Percentiles rank a stretch among this genome's conserved stretches.
These are phyloP conservation scores for Marasmius sp. DNA, from an alignment of 1,284 basidiomycete species.

Conservation along the genomic window DNA sequence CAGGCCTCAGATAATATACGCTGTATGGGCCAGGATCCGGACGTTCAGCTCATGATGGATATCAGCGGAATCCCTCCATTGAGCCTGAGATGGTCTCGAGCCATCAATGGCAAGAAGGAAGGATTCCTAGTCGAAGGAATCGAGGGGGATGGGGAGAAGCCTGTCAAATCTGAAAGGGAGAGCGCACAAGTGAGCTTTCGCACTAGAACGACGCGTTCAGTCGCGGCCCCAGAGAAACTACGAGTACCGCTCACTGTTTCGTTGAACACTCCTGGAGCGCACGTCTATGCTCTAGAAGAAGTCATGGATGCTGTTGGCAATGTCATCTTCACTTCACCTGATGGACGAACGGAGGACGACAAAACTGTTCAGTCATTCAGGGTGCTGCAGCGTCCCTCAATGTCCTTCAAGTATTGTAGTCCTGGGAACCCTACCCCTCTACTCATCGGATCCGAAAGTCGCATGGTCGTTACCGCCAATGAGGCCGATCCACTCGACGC, in stretches of 20 bases:
- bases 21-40: constrained; percentile 72
- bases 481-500: constrained; percentile 59
- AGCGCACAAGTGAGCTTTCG: constrained; percentile 10
- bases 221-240: constrained; percentile 51
- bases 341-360: constrained; percentile 27
- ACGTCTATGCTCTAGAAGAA: constrained; percentile 71
- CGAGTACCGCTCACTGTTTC: constrained; percentile 68
- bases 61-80: constrained; percentile 80
- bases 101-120: constrained; percentile 61
- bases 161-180: constrained; percentile 7
- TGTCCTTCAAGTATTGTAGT: constrained; percentile 76
- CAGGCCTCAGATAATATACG: constrained; percentile 49
- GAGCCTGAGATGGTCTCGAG: constrained; percentile 74
- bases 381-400: constrained; percentile 74
- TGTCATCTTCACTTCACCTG: constrained; percentile 48
- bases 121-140: constrained; percentile 83
- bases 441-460: constrained; percentile 66
- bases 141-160: constrained; percentile 47
- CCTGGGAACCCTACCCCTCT: constrained; percentile 74
- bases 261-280: constrained; percentile 59
- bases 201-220: constrained; percentile 17
- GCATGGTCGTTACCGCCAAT: constrained; percentile 49
- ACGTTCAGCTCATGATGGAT: constrained; percentile 63
- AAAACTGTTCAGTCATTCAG: constrained; percentile 64
- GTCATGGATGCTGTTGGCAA: constrained; percentile 79